phyloP scores from a whole-genome alignment of 1,139 yeast species.

The Debaryomycetaceae sp. region DNA sequence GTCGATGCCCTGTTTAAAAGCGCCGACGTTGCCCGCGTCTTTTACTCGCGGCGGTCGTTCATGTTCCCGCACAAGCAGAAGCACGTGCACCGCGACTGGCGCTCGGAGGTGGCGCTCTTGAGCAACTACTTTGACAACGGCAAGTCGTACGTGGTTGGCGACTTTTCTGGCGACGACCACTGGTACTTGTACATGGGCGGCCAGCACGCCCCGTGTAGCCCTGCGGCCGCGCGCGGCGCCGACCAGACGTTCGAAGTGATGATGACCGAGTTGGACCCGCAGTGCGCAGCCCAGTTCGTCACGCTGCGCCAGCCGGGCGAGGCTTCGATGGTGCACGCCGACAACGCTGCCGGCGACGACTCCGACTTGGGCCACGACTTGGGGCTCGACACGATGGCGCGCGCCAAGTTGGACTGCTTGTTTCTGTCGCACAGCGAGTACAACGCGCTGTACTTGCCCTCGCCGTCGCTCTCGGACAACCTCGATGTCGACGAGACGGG shows the following conservation, averaged over 20 bases:
- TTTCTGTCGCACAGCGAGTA: constrained; percentile 30
- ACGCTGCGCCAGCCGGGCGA: constrained; percentile 55
- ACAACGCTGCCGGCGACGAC: constrained; percentile 41
- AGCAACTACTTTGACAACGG: constrained; percentile 61
- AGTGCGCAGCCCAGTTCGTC: constrained; percentile 57
- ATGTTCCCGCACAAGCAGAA: constrained; percentile 88
- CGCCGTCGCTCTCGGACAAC: constrained; percentile 31
- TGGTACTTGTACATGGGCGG: constrained; percentile 86
- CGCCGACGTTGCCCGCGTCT: constrained; percentile 57
- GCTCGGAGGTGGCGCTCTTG: constrained; percentile 67
- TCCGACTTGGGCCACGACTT: constrained; percentile 75
- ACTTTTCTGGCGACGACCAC: constrained; percentile 68
- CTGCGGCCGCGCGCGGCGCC: constrained; percentile 10
- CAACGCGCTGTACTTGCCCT: constrained; percentile 29
- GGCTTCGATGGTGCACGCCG: constrained; percentile 25
- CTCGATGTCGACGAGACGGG: constrained; percentile 19
- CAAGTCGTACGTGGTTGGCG: constrained; percentile 76
- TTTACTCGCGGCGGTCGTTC: constrained; percentile 86
- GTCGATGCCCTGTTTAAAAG: constrained; percentile 22
- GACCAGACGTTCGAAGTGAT: constrained; percentile 87
- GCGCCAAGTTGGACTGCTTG: constrained; percentile 57
- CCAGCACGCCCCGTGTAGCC: constrained; percentile 7
- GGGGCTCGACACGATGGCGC: constrained; percentile 64
- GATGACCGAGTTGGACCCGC: constrained; percentile 79
- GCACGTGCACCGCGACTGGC: constrained; percentile 83